Evolutionary conservation across 495 filamentous ascomycete species (phyloP).

Genomic region (Aspergillus affinis): DNA sequence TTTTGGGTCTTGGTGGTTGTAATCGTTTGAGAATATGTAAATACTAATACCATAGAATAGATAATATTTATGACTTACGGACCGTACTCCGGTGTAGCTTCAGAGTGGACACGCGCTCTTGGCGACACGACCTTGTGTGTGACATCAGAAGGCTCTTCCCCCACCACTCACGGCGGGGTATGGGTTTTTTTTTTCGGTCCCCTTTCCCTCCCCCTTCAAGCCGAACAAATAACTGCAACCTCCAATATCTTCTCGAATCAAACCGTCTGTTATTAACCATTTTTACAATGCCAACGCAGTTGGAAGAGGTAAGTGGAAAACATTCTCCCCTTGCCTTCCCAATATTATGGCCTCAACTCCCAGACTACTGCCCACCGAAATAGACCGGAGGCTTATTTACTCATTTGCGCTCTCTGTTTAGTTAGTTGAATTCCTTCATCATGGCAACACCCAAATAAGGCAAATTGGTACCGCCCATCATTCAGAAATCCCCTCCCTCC

Average conservation of each 20-base stretch:
- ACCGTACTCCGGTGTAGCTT: no score
- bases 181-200: background rate
- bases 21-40: no score
- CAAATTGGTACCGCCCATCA: slow-evolving; percentile 55
- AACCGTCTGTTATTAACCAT: background rate
- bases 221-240: background rate
- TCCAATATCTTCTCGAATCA: background rate
- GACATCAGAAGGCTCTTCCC: background rate
- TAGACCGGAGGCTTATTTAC: background rate
- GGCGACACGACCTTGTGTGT: background rate
- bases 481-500: background rate
- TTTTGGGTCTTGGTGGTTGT: no score
- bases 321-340: background rate
- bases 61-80: no score
- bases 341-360: background rate
- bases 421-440: slow-evolving; percentile 90
- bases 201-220: no score
- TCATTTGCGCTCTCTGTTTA: slow-evolving; percentile 26
- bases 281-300: slow-evolving; percentile 71
- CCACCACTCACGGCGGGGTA: background rate
- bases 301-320: slow-evolving; percentile 66
- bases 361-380: background rate
- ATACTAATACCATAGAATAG: no score
- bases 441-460: slow-evolving; percentile 83
- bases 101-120: background rate